phyloP scores from a whole-genome alignment of 148 eudicot genomes.

The Nepenthes mirabilis region DNA sequence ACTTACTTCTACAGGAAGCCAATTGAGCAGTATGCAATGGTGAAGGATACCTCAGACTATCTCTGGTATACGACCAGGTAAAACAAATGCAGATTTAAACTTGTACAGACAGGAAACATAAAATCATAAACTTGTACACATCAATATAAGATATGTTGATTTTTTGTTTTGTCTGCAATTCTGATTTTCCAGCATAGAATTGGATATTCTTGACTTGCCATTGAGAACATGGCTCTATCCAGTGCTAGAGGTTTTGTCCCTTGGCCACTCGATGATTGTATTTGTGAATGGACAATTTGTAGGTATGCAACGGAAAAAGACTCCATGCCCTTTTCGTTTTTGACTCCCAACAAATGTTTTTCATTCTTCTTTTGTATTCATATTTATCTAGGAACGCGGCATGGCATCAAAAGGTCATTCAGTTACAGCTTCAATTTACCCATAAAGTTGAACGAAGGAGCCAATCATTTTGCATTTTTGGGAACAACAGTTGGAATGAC shows the following conservation, averaged over 20 bases:
- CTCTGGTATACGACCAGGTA: slow-evolving; percentile 84
- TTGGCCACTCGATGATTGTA: slow-evolving; percentile 59
- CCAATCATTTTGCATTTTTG: slow-evolving; percentile 19
- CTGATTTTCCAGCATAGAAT: slow-evolving; percentile 27
- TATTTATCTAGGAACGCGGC: slow-evolving; percentile 10
- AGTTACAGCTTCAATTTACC: slow-evolving; percentile 14
- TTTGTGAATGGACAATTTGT: slow-evolving; percentile 68
- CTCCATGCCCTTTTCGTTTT: not conserved
- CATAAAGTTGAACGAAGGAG: slow-evolving; percentile 18
- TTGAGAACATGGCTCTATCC: slow-evolving; percentile 38
- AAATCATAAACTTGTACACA: not conserved
- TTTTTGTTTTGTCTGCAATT: not conserved
- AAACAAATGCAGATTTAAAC: not conserved
- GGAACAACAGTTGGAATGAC: slow-evolving; percentile 28
- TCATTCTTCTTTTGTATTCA: too few relatives aligned
- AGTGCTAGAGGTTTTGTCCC: slow-evolving; percentile 44
- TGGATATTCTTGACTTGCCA: slow-evolving; percentile 61
- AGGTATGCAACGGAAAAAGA: slow-evolving; percentile 26
- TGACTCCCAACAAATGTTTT: too few relatives aligned
- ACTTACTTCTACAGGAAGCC: slow-evolving; percentile 20
- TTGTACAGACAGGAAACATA: not conserved
- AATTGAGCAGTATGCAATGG: slow-evolving; percentile 36
- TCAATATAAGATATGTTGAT: not conserved
- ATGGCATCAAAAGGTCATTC: slow-evolving; percentile 22
- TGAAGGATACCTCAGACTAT: slow-evolving; percentile 59